Base-by-base conservation (phyloP, 306 rosid species). In the Gastrolobium villosum region DNA sequence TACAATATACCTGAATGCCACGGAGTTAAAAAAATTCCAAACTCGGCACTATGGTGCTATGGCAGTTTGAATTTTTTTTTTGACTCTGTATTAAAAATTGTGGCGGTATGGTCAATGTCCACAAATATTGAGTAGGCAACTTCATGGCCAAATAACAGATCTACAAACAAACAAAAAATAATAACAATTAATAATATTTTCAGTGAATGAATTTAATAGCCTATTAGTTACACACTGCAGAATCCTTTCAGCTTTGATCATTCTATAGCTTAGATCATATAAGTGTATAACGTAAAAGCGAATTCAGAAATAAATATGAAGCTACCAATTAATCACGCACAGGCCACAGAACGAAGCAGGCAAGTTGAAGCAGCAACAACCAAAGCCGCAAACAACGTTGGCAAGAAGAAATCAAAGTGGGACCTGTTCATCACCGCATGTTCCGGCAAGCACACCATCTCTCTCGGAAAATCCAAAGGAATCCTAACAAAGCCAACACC, bases 351-450 rank as follows among this genome's bases (percentile, higher is more conserved):
- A 45, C 87, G 81, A 74, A 93, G 92, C 3, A 93, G 35, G 48
- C 84, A 84, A 65, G 92, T 86, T 4, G 97, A 89, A 70, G 84
- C 84, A 56, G 56, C 83, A 14, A 93, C 94, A 6, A 73, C 78
- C 64, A 89, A 74, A 75, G 94, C 92, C 8, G 93, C 94, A 74
- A 91, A 93, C 46, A 89, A 84, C 2, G 93, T 85, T 8, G 95
- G 98, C 67, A 91, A 84, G 28, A 91, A 88, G 82, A 91, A 88
- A 83, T 93, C 98, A 0, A 88, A 43, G 41, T 39, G 64, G 5
- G 93, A 87, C 6, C 84, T 82, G 52, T 40, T 79, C 62, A 59
- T 82, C 7, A 89, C 92, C 78, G 83, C 72, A 15, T 74, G 78
- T 10, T 86, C 66, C 31, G 93, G 98, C 76, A 93, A 78, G 74